Base-by-base conservation (phyloP, 1,139 yeast species). In the Blastobotrys aristatus region DNA sequence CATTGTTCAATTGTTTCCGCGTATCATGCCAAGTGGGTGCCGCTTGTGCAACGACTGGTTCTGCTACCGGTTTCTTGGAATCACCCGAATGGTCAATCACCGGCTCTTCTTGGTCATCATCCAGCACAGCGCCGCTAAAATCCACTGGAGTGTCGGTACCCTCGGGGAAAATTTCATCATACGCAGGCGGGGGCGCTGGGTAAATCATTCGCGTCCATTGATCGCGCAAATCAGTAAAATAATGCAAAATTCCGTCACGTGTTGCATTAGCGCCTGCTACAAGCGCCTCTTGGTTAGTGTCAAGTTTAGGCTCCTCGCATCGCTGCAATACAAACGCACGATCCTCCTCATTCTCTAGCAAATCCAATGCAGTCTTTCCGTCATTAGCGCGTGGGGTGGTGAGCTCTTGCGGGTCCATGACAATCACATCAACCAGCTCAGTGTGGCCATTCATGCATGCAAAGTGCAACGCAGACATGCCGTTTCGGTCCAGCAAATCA, bases 91-190 rank as follows among this genome's bases (percentile, higher is more conserved):
- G 5, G 10, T 5, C 10, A 24, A 10, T 10, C 5, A 10, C 10
- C 10, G 5, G 27, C 27, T 24, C 27, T 8, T 14, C 16, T 16
- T n/a, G 21, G 20, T 18, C 27, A 5, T 49, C 56, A 4, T 54
- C 61, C 35, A 57, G 39, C 2, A 52, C 59, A n/a, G 62, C 53
- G 21, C 46, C 47, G 17, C 54, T 71, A 64, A 56, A 70, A 62
- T 50, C 64, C 53, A 60, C 70, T 59, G 62, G 76, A 69, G 59
- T 65, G 14, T 44, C 30, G 52, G 57, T 60, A 2, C 75, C 11
- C 20, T 74, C 72, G 17, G 96, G 96, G 73, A 81, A 88, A 46
- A 88, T 74, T 53, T 88, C 96, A 54, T 86, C 90, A 59, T 88
- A 88, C 32, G 82, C 74, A 13, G 96, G 96, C 51, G 70, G 72